Percentiles rank a stretch among this genome's conserved stretches.
Evolutionary conservation across 257 asterid genomes (phyloP).

Genomic region (Eustoma russellianum): DNA sequence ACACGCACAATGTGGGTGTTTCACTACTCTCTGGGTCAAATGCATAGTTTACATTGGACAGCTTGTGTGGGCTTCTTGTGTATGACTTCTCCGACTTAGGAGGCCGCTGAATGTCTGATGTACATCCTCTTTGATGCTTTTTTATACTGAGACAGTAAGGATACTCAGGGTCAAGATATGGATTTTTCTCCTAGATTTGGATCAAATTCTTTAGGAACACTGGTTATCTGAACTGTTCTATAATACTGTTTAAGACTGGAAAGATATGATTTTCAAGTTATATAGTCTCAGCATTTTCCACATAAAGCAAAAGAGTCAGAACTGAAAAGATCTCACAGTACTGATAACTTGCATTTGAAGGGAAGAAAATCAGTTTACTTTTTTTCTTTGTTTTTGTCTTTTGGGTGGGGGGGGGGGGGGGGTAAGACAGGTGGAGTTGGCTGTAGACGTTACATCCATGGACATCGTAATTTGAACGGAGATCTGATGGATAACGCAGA

Average conservation of each 20-base stretch:
- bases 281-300: no score
- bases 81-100: no score
- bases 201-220: background rate
- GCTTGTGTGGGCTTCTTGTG: no score
- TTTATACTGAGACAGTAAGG: background rate
- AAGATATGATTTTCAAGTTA: background rate
- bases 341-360: conserved; percentile 24
- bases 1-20: background rate
- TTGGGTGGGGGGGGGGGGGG: no score
- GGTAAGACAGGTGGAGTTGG: no score
- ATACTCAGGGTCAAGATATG: conserved; percentile 5
- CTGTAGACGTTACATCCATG: conserved; percentile 16
- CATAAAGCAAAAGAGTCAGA: conserved; percentile 6
- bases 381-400: no score
- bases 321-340: conserved; percentile 4
- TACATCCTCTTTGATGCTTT: background rate
- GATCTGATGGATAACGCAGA: background rate
- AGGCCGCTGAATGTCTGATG: no score
- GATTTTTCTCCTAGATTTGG: background rate
- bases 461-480: background rate
- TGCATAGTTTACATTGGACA: no score
- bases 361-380: conserved; percentile 8
- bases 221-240: background rate
- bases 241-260: background rate
- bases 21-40: no score